Base-by-base conservation (phyloP, 225 moss, liverwort and hornwort species). In the Bryoerythrophyllum caledonicum region DNA sequence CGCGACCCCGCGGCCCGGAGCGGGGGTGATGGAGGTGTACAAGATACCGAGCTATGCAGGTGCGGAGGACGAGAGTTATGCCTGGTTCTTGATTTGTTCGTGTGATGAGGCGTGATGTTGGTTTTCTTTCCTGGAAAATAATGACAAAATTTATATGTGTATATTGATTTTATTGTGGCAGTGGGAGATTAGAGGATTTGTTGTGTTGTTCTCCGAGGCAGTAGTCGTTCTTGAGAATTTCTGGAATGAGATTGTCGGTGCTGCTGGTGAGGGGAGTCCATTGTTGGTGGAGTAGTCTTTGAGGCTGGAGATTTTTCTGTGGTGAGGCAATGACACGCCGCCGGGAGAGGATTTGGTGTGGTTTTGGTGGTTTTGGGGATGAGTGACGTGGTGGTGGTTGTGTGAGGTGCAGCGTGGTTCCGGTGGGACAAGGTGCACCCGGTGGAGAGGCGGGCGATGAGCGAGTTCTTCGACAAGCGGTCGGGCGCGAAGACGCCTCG, bases 401-500 rank as follows among this genome's bases (percentile, higher is more conserved):
- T 83, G 43, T 37, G 63, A 40, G 80, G 32, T 32, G 38, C 91
- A 97, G 96, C 91, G 74, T 94, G 96, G 96, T 97, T 97, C 81
- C 76, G 75, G 9, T 97, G 96, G 96, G 85, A 76, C 60, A 94
- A 86, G 79, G 86, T 97, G 32, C 91, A 94, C 65, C 79, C 82
- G 38, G 67, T 92, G 65, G 96, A 97, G 86, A 86, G 91, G 46
- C 81, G 90, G 28, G 74, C 88, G 44, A 65, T 97, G 86, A 82
- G 83, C 79, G 95, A 93, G 28, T 95, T 97, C 82, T 97, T 97
- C 76, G 92, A 97, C 74, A 91, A 88, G 27, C 88, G 89, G 81
- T 90, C 96, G 26, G 82, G 86, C 23, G 87, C 94, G 38, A 97
- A 92, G 87, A 94, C 94, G n/a, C 90, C 94, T 4, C 87, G 91